phyloP scores from a whole-genome alignment of 2,329 filamentous ascomycete species.

The Sporothrix globosa region DNA sequence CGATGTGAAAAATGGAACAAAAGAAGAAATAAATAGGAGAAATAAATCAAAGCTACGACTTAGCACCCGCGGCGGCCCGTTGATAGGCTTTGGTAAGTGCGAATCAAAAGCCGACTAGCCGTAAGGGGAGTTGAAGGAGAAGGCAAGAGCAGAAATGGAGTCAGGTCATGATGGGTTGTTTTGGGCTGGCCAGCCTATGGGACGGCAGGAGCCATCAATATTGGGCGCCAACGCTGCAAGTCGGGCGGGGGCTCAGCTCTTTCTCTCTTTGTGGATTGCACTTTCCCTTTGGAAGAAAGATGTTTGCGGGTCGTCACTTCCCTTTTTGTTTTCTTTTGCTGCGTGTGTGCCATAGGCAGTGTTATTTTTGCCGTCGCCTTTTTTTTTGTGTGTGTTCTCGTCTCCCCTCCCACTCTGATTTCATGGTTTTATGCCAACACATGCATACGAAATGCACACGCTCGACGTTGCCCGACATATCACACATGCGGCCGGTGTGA shows the following conservation, averaged over 20 bases:
- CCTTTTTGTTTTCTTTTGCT: constrained; percentile 4
- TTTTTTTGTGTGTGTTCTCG: background rate
- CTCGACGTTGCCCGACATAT: constrained; percentile 21
- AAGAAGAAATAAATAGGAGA: background rate
- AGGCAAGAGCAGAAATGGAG: background rate
- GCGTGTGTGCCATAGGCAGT: no score
- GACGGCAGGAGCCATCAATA: constrained; percentile 27
- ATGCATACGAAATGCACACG: constrained; percentile 1
- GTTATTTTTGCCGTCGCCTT: background rate
- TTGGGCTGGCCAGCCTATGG: constrained; percentile 26
- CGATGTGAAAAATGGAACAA: background rate
- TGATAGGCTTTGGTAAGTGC: constrained; percentile 26
- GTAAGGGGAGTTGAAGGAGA: background rate
- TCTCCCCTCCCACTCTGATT: background rate
- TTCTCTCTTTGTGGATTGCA: background rate
- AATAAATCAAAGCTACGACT: constrained; percentile 24
- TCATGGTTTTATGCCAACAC: constrained; percentile 14
- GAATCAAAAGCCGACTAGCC: constrained; percentile 4
- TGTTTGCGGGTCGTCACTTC: background rate
- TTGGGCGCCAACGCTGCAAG: constrained; percentile 18
- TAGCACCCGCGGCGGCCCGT: constrained; percentile 30
- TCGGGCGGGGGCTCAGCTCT: background rate
- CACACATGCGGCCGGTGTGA: constrained; percentile 49
- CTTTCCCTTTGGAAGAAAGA: background rate
- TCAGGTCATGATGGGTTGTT: background rate